Conservation (phyloP, 192 early-diverging fungal species). For the Kickxella alabastrina region DNA sequence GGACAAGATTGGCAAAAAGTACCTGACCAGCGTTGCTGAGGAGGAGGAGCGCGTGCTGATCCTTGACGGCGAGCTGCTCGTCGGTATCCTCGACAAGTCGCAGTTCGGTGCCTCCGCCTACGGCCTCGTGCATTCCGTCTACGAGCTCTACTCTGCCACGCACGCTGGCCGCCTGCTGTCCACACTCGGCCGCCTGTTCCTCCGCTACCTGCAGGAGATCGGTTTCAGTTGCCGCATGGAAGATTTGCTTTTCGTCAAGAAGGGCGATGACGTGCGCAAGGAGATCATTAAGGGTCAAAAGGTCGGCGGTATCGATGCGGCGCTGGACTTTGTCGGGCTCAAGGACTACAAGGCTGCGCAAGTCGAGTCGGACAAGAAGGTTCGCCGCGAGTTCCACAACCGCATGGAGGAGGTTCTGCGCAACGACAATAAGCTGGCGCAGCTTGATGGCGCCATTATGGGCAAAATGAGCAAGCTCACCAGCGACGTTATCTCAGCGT, state of each 20-base stretch:
- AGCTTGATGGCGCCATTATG: slow-evolving; percentile 86
- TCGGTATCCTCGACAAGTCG: slow-evolving; percentile 94
- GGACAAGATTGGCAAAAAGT: slow-evolving; percentile 77
- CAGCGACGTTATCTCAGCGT: slow-evolving; percentile 34
- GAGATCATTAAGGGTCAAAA: slow-evolving; percentile 63
- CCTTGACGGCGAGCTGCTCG: slow-evolving; percentile 83
- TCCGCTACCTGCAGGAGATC: slow-evolving; percentile 78
- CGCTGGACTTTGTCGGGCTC: slow-evolving; percentile 72
- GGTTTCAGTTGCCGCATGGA: slow-evolving; percentile 99
- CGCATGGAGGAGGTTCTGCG: slow-evolving; percentile 86
- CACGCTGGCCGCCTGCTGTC: slow-evolving; percentile 89
- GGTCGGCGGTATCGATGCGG: slow-evolving; percentile 66
- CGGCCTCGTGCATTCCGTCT: slow-evolving; percentile 93
- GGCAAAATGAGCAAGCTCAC: slow-evolving; percentile 78
- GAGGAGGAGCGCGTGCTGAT: slow-evolving; percentile 81
- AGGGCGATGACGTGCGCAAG: slow-evolving; percentile 75
- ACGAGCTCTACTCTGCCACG: slow-evolving; percentile 88
- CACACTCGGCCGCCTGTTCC: slow-evolving; percentile 87
- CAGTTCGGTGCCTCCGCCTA: slow-evolving; percentile 91
- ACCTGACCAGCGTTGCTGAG: slow-evolving; percentile 76
- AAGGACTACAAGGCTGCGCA: slow-evolving; percentile 44
- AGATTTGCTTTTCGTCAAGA: slow-evolving; percentile 82
- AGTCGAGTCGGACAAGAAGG: slow-evolving; percentile 23
- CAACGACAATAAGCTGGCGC: slow-evolving; percentile 78
- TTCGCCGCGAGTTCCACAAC: slow-evolving; percentile 58